Conservation (phyloP, 768 basidiomycete genomes). For the Amanita pallidorosea region DNA sequence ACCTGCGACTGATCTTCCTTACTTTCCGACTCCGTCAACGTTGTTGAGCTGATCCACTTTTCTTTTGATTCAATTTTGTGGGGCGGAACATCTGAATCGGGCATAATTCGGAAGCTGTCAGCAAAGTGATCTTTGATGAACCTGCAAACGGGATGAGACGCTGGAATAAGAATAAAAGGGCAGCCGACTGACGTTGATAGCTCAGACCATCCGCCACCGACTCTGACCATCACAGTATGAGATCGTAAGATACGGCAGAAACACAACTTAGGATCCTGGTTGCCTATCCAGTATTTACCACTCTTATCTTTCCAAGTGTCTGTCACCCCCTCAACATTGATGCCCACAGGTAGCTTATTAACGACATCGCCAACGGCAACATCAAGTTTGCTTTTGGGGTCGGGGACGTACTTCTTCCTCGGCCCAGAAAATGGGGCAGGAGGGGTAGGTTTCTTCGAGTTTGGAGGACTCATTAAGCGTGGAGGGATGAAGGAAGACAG, state of each 20-base stretch:
- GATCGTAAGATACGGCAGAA: slow-evolving; percentile 88
- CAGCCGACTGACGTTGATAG: slow-evolving; percentile 62
- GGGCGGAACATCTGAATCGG: slow-evolving; percentile 44
- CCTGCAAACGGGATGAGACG: slow-evolving; percentile 24
- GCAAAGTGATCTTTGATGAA: slow-evolving; percentile 85
- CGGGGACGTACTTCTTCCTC: slow-evolving; percentile 69
- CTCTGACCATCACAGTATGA: slow-evolving; percentile 92
- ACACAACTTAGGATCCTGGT: slow-evolving; percentile 81
- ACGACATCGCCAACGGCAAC: slow-evolving; percentile 89
- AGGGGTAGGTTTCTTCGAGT: slow-evolving; percentile 19
- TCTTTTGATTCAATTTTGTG: slow-evolving; percentile 37
- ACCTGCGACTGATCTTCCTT: slow-evolving; percentile 11
- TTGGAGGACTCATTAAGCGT: slow-evolving; percentile 35
- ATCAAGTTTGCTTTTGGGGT: slow-evolving; percentile 87
- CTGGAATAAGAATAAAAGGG: background rate
- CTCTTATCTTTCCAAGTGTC: slow-evolving; percentile 90
- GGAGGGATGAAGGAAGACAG: slow-evolving; percentile 30
- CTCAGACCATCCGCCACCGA: slow-evolving; percentile 92
- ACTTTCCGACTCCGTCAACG: slow-evolving; percentile 47
- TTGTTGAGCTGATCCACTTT: slow-evolving; percentile 78
- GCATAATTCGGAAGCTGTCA: slow-evolving; percentile 65
- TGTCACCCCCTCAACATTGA: slow-evolving; percentile 70
- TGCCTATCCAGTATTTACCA: slow-evolving; percentile 94
- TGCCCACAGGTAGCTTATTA: slow-evolving; percentile 77
- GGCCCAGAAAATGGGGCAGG: slow-evolving; percentile 12